Conservation (phyloP, 208 protist species). For the Herpetomonas muscarum region DNA sequence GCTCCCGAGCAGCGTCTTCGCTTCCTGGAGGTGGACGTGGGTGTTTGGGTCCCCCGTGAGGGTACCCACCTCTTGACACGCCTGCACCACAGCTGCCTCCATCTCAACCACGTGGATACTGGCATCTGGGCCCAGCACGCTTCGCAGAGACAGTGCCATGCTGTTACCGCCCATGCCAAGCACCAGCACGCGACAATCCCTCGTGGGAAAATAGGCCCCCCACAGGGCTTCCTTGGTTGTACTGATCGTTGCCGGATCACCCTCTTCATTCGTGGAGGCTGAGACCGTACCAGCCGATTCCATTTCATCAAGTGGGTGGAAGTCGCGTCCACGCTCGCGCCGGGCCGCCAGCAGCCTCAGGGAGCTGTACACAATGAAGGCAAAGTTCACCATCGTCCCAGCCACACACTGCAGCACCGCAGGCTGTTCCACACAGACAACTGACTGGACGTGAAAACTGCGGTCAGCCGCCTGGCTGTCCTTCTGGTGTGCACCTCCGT, state of each 20-base stretch:
- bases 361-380: constrained; percentile 38
- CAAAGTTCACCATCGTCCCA: constrained; percentile 69
- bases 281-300: neutral
- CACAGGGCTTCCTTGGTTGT: neutral
- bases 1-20: constrained; percentile 3
- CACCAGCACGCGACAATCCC: constrained; percentile 32
- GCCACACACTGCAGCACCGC: constrained; percentile 67
- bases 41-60: constrained; percentile 2
- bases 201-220: constrained; percentile 7
- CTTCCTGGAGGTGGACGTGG: constrained; percentile 41
- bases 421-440: constrained; percentile 40
- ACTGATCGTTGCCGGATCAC: no score
- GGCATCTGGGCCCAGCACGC: constrained; percentile 36
- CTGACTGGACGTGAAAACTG: constrained; percentile 78
- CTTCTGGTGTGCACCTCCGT: constrained; percentile 40
- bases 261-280: neutral
- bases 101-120: constrained; percentile 64
- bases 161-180: constrained; percentile 85
- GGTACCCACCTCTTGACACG: constrained; percentile 35
- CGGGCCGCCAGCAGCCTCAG: neutral
- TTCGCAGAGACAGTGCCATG: constrained; percentile 57
- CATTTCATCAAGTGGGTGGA: neutral
- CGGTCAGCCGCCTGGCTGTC: constrained; percentile 12
- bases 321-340: neutral
- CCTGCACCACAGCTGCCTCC: constrained; percentile 52